Conservation (phyloP, 225 moss, liverwort and hornwort species). For the Asterella californica region DNA sequence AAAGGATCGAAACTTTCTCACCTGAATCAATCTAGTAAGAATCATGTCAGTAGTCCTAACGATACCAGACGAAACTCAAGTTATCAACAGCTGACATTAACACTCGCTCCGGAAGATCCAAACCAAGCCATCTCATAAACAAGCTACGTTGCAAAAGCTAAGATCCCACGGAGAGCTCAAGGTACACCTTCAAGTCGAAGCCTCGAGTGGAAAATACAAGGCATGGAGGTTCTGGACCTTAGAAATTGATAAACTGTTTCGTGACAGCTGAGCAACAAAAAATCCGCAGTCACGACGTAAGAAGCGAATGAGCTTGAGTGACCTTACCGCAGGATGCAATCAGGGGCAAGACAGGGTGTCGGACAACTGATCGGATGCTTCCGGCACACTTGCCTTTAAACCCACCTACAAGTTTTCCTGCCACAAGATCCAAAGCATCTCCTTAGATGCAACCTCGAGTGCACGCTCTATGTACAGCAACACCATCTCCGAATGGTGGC, state of each 20-base stretch:
- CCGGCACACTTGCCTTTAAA: constrained; percentile 96
- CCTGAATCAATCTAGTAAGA: no score
- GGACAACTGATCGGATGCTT: constrained; percentile 71
- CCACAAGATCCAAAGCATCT: constrained; percentile 9
- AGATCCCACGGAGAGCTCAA: no score
- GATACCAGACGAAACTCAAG: background rate
- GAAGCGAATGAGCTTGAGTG: background rate
- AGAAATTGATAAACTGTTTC: background rate
- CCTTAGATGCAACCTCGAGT: background rate
- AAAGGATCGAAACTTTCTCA: no score
- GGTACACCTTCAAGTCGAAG: no score
- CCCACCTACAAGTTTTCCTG: constrained; percentile 80
- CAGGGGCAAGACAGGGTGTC: constrained; percentile 70
- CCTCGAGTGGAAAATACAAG: no score
- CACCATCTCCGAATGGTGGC: background rate
- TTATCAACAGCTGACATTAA: background rate
- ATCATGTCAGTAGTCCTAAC: background rate
- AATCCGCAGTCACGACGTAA: background rate
- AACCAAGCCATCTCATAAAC: background rate
- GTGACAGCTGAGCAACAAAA: background rate
- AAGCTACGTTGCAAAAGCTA: background rate
- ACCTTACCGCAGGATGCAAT: constrained; percentile 86
- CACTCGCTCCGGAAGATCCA: background rate
- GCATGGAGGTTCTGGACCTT: no score
- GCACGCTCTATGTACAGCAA: background rate